These are phyloP conservation scores for Oropetium thomaeum DNA, from an alignment of 176 grass and related monocot genomes.

Conservation along the genomic window DNA sequence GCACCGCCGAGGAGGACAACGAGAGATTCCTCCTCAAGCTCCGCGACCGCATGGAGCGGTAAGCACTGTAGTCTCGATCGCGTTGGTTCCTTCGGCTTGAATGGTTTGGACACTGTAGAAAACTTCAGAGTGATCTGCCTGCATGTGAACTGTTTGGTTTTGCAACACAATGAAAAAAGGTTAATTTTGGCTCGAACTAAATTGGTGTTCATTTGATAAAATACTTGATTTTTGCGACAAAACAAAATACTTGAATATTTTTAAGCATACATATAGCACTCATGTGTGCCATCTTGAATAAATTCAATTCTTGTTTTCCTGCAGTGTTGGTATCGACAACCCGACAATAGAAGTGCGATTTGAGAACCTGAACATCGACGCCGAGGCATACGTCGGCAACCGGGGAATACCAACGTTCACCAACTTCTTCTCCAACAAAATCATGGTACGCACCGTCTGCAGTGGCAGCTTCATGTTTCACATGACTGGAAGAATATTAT, in stretches of 20 bases:
- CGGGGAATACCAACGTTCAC: constrained; percentile 73
- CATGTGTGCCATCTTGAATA: background rate
- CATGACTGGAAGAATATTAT: background rate
- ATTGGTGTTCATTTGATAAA: background rate
- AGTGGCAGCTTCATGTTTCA: background rate
- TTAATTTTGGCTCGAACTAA: background rate
- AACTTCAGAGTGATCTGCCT: background rate
- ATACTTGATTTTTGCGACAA: background rate
- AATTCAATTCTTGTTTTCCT: background rate
- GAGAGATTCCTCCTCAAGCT: constrained; percentile 92
- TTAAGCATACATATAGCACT: background rate
- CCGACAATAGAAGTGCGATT: constrained; percentile 92
- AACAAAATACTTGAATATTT: background rate
- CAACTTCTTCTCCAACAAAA: constrained; percentile 92
- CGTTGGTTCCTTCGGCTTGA: background rate
- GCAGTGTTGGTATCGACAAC: constrained; percentile 87
- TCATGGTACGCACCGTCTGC: constrained; percentile 53
- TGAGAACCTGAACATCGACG: constrained; percentile 71
- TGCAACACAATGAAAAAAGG: background rate
- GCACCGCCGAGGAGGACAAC: constrained; percentile 94
- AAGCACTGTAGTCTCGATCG: too few species aligned
- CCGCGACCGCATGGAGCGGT: constrained; percentile 83
- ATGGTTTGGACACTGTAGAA: background rate
- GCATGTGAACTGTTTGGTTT: background rate
- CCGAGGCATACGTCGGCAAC: constrained; percentile 84